Evolutionary conservation across 2,329 filamentous ascomycete species (phyloP).

Genomic region (Pestalotiopsis sp.): DNA sequence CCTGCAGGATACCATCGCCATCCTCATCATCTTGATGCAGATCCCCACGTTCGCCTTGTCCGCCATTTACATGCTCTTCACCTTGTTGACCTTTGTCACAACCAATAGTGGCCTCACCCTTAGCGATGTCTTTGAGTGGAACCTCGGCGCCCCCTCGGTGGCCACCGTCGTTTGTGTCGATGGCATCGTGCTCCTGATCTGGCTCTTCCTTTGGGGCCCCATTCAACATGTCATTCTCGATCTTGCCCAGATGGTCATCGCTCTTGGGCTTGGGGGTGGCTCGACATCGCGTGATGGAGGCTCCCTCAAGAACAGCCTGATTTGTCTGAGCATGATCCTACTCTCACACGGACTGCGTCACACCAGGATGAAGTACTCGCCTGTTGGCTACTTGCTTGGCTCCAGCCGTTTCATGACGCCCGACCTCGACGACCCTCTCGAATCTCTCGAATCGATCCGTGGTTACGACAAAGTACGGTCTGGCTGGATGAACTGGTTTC

Average conservation of each 20-base stretch:
- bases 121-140: conserved; percentile 88
- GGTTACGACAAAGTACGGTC: conserved; percentile 56
- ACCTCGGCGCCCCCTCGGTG: conserved; percentile 82
- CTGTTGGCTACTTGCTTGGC: conserved; percentile 47
- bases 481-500: conserved; percentile 65
- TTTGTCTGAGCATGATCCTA: conserved; percentile 70
- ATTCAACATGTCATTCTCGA: conserved; percentile 88
- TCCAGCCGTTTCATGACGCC: conserved; percentile 48
- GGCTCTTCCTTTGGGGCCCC: conserved; percentile 85
- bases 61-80: conserved; percentile 89
- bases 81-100: conserved; percentile 87
- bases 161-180: conserved; percentile 86
- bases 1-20: conserved; percentile 92
- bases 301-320: conserved; percentile 67
- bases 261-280: conserved; percentile 85
- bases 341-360: conserved; percentile 55
- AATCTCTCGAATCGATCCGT: conserved; percentile 39
- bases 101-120: conserved; percentile 80
- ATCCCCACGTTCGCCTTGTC: conserved; percentile 87
- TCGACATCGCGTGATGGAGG: conserved; percentile 69
- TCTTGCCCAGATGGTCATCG: conserved; percentile 90
- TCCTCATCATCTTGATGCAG: conserved; percentile 93
- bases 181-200: conserved; percentile 78
- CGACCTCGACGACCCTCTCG: conserved; percentile 50
- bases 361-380: conserved; percentile 51